These are phyloP conservation scores for Blastobotrys persicus DNA, from an alignment of 1,139 yeast species.

Conservation along the genomic window DNA sequence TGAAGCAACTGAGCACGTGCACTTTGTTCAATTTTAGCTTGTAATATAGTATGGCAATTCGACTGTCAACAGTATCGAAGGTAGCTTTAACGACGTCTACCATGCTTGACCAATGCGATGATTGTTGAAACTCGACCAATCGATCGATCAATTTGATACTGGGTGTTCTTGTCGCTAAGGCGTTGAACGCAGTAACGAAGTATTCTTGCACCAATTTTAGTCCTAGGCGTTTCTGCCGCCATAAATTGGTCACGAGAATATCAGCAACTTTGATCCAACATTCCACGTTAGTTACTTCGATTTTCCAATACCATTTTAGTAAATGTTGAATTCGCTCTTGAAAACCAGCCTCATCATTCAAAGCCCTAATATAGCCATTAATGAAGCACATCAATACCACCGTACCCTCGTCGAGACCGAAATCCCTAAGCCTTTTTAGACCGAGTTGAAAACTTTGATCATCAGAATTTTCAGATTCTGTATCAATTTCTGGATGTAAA, in stretches of 20 bases:
- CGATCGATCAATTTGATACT: background rate
- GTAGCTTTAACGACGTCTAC: background rate
- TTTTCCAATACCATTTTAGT: background rate
- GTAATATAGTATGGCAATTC: background rate
- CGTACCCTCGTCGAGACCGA: no score
- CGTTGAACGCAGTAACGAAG: background rate
- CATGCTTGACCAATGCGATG: background rate
- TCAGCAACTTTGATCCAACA: slow-evolving; percentile 1
- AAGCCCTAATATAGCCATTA: background rate
- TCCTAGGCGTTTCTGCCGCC: background rate
- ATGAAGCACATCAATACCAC: background rate
- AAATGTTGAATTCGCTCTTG: background rate
- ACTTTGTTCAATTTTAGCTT: background rate
- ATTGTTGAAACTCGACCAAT: slow-evolving; percentile 1
- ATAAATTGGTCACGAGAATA: slow-evolving; percentile 1
- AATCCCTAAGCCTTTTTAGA: no score
- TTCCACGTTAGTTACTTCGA: background rate
- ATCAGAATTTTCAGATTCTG: no score
- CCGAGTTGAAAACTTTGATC: no score
- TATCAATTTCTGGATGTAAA: slow-evolving; percentile 1
- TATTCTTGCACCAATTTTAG: background rate
- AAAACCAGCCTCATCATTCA: background rate
- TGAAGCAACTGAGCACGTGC: background rate
- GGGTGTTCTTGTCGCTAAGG: background rate
- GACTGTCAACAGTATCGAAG: background rate